phyloP scores from a whole-genome alignment of 2,329 filamentous ascomycete genomes.

The Aspergillus intermedius region DNA sequence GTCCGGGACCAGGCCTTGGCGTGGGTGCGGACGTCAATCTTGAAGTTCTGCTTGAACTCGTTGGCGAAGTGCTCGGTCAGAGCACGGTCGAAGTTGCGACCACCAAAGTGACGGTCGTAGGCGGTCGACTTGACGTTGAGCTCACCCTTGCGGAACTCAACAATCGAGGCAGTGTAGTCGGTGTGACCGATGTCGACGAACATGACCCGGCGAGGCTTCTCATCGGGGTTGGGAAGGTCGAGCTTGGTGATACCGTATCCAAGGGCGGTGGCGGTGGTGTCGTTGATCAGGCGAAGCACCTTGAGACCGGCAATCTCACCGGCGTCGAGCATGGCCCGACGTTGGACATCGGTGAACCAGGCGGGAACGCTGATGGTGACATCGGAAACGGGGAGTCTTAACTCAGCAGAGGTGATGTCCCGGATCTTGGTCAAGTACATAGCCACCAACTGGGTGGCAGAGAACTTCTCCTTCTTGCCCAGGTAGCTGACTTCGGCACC shows the following conservation, averaged over 20 bases:
- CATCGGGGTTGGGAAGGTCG: constrained; percentile 79
- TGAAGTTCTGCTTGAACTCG: constrained; percentile 97
- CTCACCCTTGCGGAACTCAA: constrained; percentile 97
- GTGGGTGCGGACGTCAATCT: constrained; percentile 89
- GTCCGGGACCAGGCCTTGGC: constrained; percentile 84
- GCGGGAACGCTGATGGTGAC: constrained; percentile 89
- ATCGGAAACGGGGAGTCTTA: constrained; percentile 86
- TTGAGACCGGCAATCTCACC: constrained; percentile 91
- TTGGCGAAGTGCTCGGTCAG: constrained; percentile 89
- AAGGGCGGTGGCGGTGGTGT: constrained; percentile 91
- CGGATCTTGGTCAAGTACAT: constrained; percentile 97
- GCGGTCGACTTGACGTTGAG: constrained; percentile 86
- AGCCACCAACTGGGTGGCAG: constrained; percentile 84
- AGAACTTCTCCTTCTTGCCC: constrained; percentile 92
- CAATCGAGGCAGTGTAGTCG: constrained; percentile 89
- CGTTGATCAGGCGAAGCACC: constrained; percentile 90
- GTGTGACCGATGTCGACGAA: constrained; percentile 96
- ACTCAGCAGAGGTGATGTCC: constrained; percentile 75
- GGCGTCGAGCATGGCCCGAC: constrained; percentile 81
- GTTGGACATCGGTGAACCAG: constrained; percentile 96
- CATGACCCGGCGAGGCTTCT: constrained; percentile 82
- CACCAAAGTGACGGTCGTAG: constrained; percentile 93
- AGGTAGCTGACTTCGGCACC: constrained; percentile 90
- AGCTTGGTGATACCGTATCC: constrained; percentile 98
- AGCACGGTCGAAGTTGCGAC: constrained; percentile 93